Evolutionary conservation across 306 rosid species (phyloP), one percentile per base, ranked within the genome.

Genomic region (Medicago lupulina): DNA sequence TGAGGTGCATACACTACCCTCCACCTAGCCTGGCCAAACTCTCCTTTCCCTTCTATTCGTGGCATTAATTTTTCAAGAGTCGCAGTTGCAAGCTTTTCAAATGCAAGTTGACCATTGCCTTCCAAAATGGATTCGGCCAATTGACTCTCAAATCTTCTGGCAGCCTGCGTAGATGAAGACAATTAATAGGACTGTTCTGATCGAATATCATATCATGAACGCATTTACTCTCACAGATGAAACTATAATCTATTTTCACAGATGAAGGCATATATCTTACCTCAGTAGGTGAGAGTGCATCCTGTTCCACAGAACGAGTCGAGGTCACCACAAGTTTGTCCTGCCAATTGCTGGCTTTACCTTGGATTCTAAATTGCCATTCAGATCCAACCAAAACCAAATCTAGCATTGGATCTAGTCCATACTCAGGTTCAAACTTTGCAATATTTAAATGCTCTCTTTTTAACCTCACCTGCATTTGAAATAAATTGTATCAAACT

Each of bases 31-130:
- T 91, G 96, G 51, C 96, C 93, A 83, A 91, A 87, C 86, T 89
- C 97, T 53, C 98, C 96, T 81, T 93, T 91, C 28, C 98, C 98
- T 91, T 93, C 98, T 41, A 93, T 93, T 81, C 98, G 88, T 34
- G 98, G 98, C 98, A 93, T 93, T 71, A 93, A 85, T 64, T 88
- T 93, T 88, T 89, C 96, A 12, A 93, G 91, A 38, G 98, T 93
- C 69, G 96, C 93, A 66, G 98, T 88, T 25, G 96, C 97, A 78
- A 91, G 96, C 82, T 89, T 91, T 81, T 93, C 87, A 80, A 91
- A 86, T 31, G 97, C 98, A 41, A 93, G 88, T 85, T 93, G 98
- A 25, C 98, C 98, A 77, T 88, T 84, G 40, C 90, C 81, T 89
- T 89, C 92, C 82, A 93, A 83, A 59, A 93, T 91, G 79, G 98